phyloP scores from a whole-genome alignment of 306 rosid genomes.

The Hippophae rhamnoides region DNA sequence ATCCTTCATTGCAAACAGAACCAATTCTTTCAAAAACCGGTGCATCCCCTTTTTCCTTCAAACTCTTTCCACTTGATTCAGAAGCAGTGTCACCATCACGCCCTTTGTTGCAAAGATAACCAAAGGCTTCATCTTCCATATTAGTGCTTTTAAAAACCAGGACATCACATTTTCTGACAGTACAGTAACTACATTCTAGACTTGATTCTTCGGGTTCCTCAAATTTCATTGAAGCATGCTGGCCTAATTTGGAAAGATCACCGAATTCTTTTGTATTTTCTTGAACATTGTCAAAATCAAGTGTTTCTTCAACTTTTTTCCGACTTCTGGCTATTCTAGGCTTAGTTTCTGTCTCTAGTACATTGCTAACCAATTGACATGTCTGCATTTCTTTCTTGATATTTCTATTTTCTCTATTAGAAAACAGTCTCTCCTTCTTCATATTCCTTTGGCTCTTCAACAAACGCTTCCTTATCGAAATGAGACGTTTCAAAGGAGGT shows the following conservation, averaged over 20 bases:
- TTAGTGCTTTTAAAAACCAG: conserved; percentile 5
- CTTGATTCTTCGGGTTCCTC: conserved; percentile 8
- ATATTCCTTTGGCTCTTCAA: conserved; percentile 37
- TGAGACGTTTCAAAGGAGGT: conserved; percentile 60
- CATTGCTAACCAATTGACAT: conserved; percentile 15
- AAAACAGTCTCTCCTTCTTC: conserved; percentile 20
- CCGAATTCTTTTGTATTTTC: neutral
- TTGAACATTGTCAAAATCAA: conserved; percentile 9
- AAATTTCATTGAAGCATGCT: neutral
- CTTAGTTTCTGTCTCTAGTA: conserved; percentile 6
- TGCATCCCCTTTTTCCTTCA: conserved; percentile 3
- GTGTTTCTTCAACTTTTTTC: conserved; percentile 11
- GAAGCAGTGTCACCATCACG: neutral
- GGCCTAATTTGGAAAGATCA: too few relatives aligned
- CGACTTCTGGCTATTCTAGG: conserved; percentile 13
- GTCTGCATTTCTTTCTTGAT: conserved; percentile 33
- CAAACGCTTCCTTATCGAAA: conserved; percentile 57
- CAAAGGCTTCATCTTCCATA: neutral
- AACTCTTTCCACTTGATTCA: conserved; percentile 3
- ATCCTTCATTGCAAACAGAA: conserved; percentile 1
- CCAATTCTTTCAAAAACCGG: neutral
- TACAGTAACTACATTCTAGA: neutral
- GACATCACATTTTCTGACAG: neutral
- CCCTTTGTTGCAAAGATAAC: neutral
- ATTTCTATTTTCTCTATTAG: conserved; percentile 16